A percentile compares a stretch with the other conserved stretches of the same genome.
phyloP scores from a whole-genome alignment of 2,329 filamentous ascomycete species.

The Fusarium kyushuense region DNA sequence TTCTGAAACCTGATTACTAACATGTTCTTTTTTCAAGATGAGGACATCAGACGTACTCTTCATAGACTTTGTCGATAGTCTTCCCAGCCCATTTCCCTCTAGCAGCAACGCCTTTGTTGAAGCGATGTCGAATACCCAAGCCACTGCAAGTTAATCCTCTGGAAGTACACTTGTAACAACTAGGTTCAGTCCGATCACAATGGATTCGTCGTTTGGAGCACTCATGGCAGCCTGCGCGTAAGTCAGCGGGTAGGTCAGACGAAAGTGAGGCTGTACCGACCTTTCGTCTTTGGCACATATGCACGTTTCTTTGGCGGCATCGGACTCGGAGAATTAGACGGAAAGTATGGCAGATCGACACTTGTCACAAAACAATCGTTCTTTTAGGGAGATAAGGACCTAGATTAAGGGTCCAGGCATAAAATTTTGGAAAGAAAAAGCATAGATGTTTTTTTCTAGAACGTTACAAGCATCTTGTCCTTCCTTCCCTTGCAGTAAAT shows the following conservation, averaged over 20 bases:
- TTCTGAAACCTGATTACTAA: background rate
- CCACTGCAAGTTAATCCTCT: conserved; percentile 44
- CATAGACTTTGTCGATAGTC: conserved; percentile 42
- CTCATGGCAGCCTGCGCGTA: conserved; percentile 37
- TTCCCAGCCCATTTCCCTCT: conserved; percentile 46
- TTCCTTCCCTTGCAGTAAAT: background rate
- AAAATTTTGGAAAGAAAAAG: background rate
- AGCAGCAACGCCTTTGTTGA: conserved; percentile 45
- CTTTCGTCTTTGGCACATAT: conserved; percentile 46
- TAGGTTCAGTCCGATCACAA: conserved; percentile 41
- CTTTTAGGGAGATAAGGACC: background rate
- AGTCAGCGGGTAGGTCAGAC: fast-evolving
- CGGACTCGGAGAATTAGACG: background rate
- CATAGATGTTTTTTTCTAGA: background rate
- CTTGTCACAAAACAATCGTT: background rate
- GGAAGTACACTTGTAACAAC: conserved; percentile 40
- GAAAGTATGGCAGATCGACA: conserved; percentile 25
- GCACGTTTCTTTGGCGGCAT: conserved; percentile 46
- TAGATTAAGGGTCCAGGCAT: background rate
- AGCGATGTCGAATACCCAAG: conserved; percentile 43
- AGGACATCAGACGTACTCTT: conserved; percentile 11
- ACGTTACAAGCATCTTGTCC: conserved; percentile 22
- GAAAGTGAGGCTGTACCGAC: conserved; percentile 10
- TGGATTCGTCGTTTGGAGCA: conserved; percentile 45
- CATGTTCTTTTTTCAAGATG: fast-evolving